Evolutionary conservation across 192 early-diverging fungal genomes (phyloP).

Genomic region (Polychytrium aggregatum): DNA sequence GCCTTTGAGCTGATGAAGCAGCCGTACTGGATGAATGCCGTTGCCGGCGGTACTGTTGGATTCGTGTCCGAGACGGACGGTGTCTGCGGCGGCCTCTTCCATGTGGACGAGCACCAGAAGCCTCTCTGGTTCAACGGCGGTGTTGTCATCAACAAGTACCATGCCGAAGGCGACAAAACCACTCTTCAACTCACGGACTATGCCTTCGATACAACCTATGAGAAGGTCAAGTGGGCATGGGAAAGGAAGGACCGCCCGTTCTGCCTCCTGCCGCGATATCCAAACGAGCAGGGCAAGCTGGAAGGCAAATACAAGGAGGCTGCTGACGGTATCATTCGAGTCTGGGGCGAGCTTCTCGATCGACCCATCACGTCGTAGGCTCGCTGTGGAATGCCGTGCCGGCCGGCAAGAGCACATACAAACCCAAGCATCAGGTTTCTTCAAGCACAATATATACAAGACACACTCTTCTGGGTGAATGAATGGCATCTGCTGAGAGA

Average conservation of each 20-base stretch:
- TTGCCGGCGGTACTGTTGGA: slow-evolving; percentile 41
- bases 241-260: slow-evolving; percentile 14
- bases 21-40: slow-evolving; percentile 41
- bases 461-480: too few relatives aligned
- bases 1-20: slow-evolving; percentile 48
- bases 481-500: too few relatives aligned
- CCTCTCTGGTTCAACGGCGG: slow-evolving; percentile 18
- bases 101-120: slow-evolving; percentile 12
- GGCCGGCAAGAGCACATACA: too few relatives aligned
- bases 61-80: slow-evolving; percentile 5
- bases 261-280: too few relatives aligned
- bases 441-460: too few relatives aligned
- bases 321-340: too few relatives aligned
- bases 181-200: slow-evolving; percentile 14
- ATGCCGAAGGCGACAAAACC: not conserved
- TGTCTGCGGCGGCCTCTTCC: slow-evolving; percentile 18
- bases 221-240: slow-evolving; percentile 11
- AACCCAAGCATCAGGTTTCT: too few relatives aligned
- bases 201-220: slow-evolving; percentile 2
- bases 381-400: too few relatives aligned
- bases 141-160: slow-evolving; percentile 14
- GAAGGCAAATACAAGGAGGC: too few relatives aligned
- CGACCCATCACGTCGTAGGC: too few relatives aligned
- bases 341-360: too few relatives aligned
- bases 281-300: too few relatives aligned